Base-by-base conservation (phyloP, 257 asterid species). In the Nicotiana obtusifolia region DNA sequence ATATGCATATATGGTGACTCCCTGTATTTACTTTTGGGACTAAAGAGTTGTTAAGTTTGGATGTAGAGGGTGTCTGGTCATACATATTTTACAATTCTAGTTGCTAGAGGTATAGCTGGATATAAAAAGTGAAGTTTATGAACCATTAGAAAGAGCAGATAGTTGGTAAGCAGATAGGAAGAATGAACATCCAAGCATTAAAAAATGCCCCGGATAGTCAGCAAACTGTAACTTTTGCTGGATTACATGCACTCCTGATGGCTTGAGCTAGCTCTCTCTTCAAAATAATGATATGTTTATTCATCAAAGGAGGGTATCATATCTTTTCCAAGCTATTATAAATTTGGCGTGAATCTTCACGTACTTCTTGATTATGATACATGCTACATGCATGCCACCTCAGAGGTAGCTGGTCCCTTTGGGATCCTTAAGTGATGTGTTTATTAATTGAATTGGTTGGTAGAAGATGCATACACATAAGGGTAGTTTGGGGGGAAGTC, bases 391-490 rank as follows among this genome's bases (percentile, higher is more conserved):
- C 78, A 71, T 71, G 37, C 78, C 78, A 52, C 60, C 49, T 71
- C 60, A 44, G 60, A n/a, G 20, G 60, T 71, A 71, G 78, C 14
- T 44, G 60, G 59, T 3, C 37, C 78, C 22, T 71, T 26, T 69
- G 37, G 78, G 13, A 71, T 71, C 37, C 60, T 44, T 3, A 4
- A 44, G 60, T 71, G 60, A 71, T 71, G 22, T 14, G 78, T 57
- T 71, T 71, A 44, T 71, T 69, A 41, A 41, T 41, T 71, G 57
- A 20, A 41, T 41, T 71, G 78, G 78, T 71, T 71, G 60, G 60
- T 16, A 44, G 14, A 41, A n/a, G 35, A 71, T 71, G 78, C 20
- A 71, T 44, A 20, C 24, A n/a, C 49, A 22, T 22, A 22, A 14
- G 57, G 54, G 44, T 68, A n/a, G 30, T 68, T n/a, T 71, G 78